Evolutionary conservation across 2,329 filamentous ascomycete genomes (phyloP).

Genomic region (Aurifilum marmelostoma): DNA sequence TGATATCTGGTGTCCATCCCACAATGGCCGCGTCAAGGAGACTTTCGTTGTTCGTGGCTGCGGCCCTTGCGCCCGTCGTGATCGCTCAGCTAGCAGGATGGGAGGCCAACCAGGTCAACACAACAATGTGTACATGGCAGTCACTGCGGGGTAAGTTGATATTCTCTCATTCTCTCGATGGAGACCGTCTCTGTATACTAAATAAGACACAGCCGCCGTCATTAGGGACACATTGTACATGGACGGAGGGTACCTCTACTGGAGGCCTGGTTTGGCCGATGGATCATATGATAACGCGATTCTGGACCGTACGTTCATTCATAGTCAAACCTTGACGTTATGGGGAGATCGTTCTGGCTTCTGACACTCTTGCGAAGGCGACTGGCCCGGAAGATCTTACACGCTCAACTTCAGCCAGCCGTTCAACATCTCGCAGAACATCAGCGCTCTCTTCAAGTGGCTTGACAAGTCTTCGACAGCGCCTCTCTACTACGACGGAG

Average conservation of each 20-base stretch:
- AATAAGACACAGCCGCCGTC: constrained; percentile 51
- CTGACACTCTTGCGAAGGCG: constrained; percentile 44
- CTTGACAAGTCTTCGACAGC: constrained; percentile 45
- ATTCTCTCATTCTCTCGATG: background rate
- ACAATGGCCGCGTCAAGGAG: constrained; percentile 38
- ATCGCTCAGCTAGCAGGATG: constrained; percentile 53
- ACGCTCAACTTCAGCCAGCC: constrained; percentile 61
- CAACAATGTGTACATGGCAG: constrained; percentile 63
- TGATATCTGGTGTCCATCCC: constrained; percentile 4
- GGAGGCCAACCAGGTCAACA: constrained; percentile 55
- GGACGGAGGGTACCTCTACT: constrained; percentile 63
- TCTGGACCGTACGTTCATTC: constrained; percentile 47
- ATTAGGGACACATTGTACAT: constrained; percentile 67
- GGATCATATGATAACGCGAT: constrained; percentile 40
- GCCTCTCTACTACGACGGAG: constrained; percentile 62
- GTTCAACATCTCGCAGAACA: constrained; percentile 57
- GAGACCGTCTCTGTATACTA: constrained; percentile 26
- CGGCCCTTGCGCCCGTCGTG: constrained; percentile 36
- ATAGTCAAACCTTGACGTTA: background rate
- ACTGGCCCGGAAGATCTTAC: constrained; percentile 56
- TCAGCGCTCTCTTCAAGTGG: constrained; percentile 52
- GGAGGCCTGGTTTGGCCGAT: constrained; percentile 54
- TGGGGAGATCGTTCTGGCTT: too few species aligned
- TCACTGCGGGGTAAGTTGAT: constrained; percentile 46
- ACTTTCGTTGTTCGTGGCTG: constrained; percentile 36